Evolutionary conservation across 352 stramenopile species (phyloP), one percentile per base, ranked within the genome.

Genomic region (Globisporangium abappressorium): DNA sequence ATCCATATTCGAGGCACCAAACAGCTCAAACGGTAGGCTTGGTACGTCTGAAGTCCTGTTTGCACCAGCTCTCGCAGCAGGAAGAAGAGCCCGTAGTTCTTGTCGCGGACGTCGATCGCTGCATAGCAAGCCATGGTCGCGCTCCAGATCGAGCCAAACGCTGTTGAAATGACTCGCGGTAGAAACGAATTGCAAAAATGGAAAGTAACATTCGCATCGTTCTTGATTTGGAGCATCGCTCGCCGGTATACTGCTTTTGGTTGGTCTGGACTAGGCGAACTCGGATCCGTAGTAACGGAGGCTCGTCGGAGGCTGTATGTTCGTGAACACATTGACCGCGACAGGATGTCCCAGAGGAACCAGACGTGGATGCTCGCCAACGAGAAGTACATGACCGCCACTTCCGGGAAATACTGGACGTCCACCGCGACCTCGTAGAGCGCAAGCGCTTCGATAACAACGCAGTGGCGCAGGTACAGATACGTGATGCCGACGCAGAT

Each of bases 1-100:
- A 82, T 47, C 66, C 71, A 78, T 14, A 71, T 14, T 24, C 63
- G 61, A 41, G 76, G 68, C 0, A 80, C 36, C 26, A 75, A 69
- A 47, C 49, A 65, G 56, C 76, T 80, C 65, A 80, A 70, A 1
- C 69, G 69, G n/a, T 73, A 71, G 4, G 71, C 71, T 59, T 82
- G 71, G 62, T 49, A 58, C 8, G 66, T 78, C 54, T 80, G 73
- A 34, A 80, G 43, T 2, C 64, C 18, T 1, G 66, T 74, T 47
- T 80, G 70, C 0, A 80, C 49, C 0, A 70, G 57, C 57, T 80
- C 69, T 1, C 71, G 76, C 26, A n/a, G 47, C 15, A 82, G 28
- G 18, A 75, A 62, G 24, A 79, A 34, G 8, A 71, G 56, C 36
- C 76, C 73, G 26, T 73, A 82, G 49, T 76, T 66, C 0, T 47